Evolutionary conservation across 805 yeast genomes (phyloP), one percentile per base, ranked within the genome.

Genomic region (Komagataella pseudopastoris): DNA sequence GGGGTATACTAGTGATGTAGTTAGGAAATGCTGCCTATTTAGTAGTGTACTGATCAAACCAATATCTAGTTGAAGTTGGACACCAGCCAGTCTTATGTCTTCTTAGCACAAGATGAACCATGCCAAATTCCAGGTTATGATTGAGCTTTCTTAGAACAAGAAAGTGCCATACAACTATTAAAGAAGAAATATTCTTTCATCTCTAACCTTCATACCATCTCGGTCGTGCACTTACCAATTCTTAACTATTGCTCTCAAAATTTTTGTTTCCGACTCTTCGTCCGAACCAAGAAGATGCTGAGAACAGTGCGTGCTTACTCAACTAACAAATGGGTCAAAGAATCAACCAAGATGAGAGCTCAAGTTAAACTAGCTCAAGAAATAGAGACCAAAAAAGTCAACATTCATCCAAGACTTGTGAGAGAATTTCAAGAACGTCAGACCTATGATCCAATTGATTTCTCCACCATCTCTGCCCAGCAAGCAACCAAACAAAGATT

Each of bases 401-500:
- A 59, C 51, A 59, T 70, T 50, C 65, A 67, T 55, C 65, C 69
- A 49, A 52, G 56, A 7, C 71, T 76, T 53, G 65, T 74, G 43
- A 74, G 39, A 70, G 59, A 72, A 65, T 80, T 83, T 61, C 68
- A 63, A 14, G 67, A 67, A 3, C 79, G 78, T 49, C 67, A 75
- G 4, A 76, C 79, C 0, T 88, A 88, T 62, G 91, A 85, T 58
- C 93, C 96, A 50, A 83, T 82, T 66, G 95, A 87, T 64, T 87
- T 88, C 58, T 77, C 86, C 14, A 30, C 39, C n/a, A 30, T 30
- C 39, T 30, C 65, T 79, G 59, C 78, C 82, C 48, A 78, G 76
- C 44, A 70, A 74, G 54, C 75, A 79, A 57, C 81, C 78, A 48
- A 70, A 63, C 55, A 74, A 71, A 55, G 56, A 44, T 52, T 63